Percentiles rank a stretch among this genome's conserved stretches.
Evolutionary conservation across 2,329 filamentous ascomycete species (phyloP).

Genomic region (Canariomyces notabilis): DNA sequence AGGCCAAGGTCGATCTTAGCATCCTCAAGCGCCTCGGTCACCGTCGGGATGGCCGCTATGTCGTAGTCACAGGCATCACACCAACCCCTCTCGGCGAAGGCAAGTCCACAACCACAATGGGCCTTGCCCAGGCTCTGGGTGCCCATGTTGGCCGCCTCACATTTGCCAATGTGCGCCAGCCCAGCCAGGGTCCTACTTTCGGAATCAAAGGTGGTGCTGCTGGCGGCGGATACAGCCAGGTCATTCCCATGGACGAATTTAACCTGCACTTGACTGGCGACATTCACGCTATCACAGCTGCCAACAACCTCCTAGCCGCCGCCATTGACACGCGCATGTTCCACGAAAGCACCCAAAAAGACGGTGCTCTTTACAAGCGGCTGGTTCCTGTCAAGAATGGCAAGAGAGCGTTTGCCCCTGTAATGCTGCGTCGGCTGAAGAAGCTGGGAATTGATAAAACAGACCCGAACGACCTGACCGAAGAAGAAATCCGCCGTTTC

Average conservation of each 20-base stretch:
- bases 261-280: conserved; percentile 97
- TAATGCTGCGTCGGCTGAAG: conserved; percentile 90
- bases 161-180: conserved; percentile 95
- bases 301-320: conserved; percentile 93
- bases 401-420: conserved; percentile 75
- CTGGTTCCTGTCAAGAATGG: conserved; percentile 88
- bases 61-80: conserved; percentile 92
- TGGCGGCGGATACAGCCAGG: conserved; percentile 95
- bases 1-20: conserved; percentile 86
- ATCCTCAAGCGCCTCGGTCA: conserved; percentile 80
- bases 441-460: conserved; percentile 97
- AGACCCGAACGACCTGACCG: conserved; percentile 81
- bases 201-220: conserved; percentile 98
- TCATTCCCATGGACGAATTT: conserved; percentile 99
- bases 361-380: conserved; percentile 78
- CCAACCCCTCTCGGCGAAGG: conserved; percentile 95
- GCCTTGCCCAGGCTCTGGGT: conserved; percentile 85
- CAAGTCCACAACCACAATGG: conserved; percentile 97
- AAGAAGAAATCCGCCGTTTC: conserved; percentile 82
- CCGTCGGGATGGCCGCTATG: conserved; percentile 81
- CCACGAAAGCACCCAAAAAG: conserved; percentile 93
- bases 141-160: conserved; percentile 81
- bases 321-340: conserved; percentile 98
- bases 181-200: conserved; percentile 95
- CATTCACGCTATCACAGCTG: conserved; percentile 94